These are phyloP conservation scores for Mangifera indica DNA, from an alignment of 345 rosid genomes.

Conservation along the genomic window DNA sequence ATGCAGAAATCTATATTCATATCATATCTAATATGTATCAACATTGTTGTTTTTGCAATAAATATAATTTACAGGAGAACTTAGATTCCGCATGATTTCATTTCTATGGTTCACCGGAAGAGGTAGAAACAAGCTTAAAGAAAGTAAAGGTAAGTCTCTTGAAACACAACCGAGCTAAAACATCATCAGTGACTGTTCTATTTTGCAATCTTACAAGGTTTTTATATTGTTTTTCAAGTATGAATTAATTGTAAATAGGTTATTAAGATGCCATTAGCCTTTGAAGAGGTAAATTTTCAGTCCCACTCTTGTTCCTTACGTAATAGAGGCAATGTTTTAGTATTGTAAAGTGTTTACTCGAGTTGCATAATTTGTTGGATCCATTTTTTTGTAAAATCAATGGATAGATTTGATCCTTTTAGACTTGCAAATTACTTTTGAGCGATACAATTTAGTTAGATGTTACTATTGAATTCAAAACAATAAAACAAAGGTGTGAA, in stretches of 20 bases:
- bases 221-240: background rate
- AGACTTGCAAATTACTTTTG: no score
- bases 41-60: background rate
- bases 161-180: background rate
- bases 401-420: background rate
- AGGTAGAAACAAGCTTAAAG: background rate
- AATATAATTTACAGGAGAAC: background rate
- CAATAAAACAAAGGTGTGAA: no score
- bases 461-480: no score
- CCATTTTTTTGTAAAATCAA: background rate
- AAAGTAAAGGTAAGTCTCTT: background rate
- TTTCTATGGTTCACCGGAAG: background rate
- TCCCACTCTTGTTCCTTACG: background rate
- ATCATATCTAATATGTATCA: background rate
- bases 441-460: no score
- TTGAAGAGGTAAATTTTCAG: background rate
- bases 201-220: background rate
- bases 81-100: background rate
- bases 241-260: background rate
- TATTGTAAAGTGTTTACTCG: background rate
- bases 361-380: background rate
- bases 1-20: slow-evolving; percentile 38
- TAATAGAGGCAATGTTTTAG: background rate
- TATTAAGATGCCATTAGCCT: background rate
- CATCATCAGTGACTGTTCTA: background rate